Conservation (phyloP, 2,329 filamentous ascomycete genomes). For the Pyricularia pennisetigena region DNA sequence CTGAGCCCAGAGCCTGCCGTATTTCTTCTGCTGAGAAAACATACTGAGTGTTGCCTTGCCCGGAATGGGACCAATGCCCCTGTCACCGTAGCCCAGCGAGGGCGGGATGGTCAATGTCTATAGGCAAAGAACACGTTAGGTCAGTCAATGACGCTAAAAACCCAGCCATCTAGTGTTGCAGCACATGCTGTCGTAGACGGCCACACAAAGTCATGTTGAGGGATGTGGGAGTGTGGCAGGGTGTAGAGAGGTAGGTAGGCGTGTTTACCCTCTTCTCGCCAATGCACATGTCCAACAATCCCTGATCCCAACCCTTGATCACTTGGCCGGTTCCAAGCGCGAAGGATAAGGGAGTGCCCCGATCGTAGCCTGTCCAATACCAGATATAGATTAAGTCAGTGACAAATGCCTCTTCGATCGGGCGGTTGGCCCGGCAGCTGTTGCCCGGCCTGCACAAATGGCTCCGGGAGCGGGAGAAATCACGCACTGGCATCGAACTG, state of each 20-base stretch:
- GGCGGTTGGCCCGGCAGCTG: background rate
- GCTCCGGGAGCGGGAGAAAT: background rate
- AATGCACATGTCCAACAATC: slow-evolving; percentile 87
- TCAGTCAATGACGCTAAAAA: background rate
- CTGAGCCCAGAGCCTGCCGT: background rate
- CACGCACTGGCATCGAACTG: slow-evolving; percentile 70
- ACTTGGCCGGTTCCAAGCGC: slow-evolving; percentile 71
- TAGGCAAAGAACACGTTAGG: background rate
- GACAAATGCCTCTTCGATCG: background rate
- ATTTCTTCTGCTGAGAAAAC: slow-evolving; percentile 12
- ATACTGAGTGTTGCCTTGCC: slow-evolving; percentile 66
- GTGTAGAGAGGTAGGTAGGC: background rate
- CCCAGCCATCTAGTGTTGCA: background rate
- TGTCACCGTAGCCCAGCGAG: slow-evolving; percentile 70
- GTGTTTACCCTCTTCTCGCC: slow-evolving; percentile 65
- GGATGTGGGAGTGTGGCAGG: background rate
- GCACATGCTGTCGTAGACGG: background rate
- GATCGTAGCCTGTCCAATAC: slow-evolving; percentile 42
- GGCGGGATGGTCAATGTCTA: slow-evolving; percentile 79
- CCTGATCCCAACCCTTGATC: slow-evolving; percentile 94
- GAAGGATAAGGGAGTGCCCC: slow-evolving; percentile 68
- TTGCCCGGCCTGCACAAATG: background rate
- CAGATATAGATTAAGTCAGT: background rate
- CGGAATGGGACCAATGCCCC: slow-evolving; percentile 72
- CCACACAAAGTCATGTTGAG: background rate